phyloP scores from a whole-genome alignment of 768 basidiomycete genomes.

The Fistulinella prunicolor region DNA sequence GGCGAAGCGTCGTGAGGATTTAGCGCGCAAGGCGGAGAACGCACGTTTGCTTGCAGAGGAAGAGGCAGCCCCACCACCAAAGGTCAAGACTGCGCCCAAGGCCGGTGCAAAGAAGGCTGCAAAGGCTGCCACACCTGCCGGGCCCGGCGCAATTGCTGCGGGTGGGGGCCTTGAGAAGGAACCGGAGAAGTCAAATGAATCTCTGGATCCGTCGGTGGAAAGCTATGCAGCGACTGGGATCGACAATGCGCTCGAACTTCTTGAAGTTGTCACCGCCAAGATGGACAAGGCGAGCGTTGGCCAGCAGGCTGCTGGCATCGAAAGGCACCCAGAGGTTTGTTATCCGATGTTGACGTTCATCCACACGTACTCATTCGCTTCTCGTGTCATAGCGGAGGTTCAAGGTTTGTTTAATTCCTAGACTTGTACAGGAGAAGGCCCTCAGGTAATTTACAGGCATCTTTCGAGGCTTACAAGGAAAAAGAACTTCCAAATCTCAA shows the following conservation, averaged over 20 bases:
- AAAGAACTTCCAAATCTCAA: constrained; percentile 77
- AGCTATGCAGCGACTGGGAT: constrained; percentile 83
- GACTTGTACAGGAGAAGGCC: background rate
- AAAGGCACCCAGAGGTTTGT: constrained; percentile 88
- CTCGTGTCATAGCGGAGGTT: constrained; percentile 65
- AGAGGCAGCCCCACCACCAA: constrained; percentile 58
- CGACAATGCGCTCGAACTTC: constrained; percentile 84
- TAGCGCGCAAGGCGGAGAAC: constrained; percentile 84
- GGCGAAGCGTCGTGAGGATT: constrained; percentile 75
- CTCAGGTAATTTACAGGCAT: constrained; percentile 46
- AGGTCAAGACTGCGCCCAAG: constrained; percentile 64
- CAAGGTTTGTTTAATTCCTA: constrained; percentile 51
- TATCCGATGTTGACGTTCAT: background rate
- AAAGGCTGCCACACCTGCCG: constrained; percentile 60
- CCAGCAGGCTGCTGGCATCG: constrained; percentile 79
- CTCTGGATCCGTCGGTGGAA: constrained; percentile 41
- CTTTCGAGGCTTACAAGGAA: constrained; percentile 90
- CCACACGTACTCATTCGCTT: constrained; percentile 11
- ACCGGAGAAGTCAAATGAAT: constrained; percentile 20
- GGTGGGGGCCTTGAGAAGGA: constrained; percentile 47
- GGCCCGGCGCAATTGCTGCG: constrained; percentile 82
- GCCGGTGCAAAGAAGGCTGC: constrained; percentile 55
- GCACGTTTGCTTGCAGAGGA: constrained; percentile 87
- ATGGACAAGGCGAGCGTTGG: constrained; percentile 92
- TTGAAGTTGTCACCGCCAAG: constrained; percentile 88